These are phyloP conservation scores for Podaxis rugospora DNA, from an alignment of 768 basidiomycete species.

Conservation along the genomic window DNA sequence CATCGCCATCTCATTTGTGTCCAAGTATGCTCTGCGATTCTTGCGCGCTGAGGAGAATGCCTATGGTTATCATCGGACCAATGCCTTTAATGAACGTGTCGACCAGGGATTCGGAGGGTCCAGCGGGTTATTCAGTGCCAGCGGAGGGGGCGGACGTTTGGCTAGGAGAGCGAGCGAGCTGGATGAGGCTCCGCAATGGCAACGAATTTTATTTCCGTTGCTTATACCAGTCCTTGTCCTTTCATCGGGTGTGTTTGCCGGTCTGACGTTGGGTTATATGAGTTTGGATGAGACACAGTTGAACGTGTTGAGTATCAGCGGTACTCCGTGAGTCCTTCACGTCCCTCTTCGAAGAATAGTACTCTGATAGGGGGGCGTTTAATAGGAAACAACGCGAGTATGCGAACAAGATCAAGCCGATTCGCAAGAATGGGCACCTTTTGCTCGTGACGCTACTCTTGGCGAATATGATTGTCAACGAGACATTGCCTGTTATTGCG, in stretches of 20 bases:
- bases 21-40: conserved; percentile 41
- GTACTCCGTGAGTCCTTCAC: conserved; percentile 60
- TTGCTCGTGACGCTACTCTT: conserved; percentile 79
- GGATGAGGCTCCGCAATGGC: conserved; percentile 22
- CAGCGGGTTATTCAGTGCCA: neutral
- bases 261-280: conserved; percentile 90
- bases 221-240: conserved; percentile 85
- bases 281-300: conserved; percentile 90
- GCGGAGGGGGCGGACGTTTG: neutral
- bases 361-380: neutral
- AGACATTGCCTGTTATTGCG: conserved; percentile 79
- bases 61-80: neutral
- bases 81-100: neutral
- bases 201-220: conserved; percentile 35
- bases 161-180: conserved; percentile 24
- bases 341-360: neutral
- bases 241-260: conserved; percentile 84
- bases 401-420: conserved; percentile 82
- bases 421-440: conserved; percentile 79
- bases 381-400: conserved; percentile 71
- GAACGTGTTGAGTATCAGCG: conserved; percentile 80
- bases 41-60: conserved; percentile 21
- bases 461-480: conserved; percentile 91
- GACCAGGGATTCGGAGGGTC: neutral
- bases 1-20: conserved; percentile 36